Conservation (phyloP, 2,329 filamentous ascomycete genomes). For the Rasamsonia emersonii region DNA sequence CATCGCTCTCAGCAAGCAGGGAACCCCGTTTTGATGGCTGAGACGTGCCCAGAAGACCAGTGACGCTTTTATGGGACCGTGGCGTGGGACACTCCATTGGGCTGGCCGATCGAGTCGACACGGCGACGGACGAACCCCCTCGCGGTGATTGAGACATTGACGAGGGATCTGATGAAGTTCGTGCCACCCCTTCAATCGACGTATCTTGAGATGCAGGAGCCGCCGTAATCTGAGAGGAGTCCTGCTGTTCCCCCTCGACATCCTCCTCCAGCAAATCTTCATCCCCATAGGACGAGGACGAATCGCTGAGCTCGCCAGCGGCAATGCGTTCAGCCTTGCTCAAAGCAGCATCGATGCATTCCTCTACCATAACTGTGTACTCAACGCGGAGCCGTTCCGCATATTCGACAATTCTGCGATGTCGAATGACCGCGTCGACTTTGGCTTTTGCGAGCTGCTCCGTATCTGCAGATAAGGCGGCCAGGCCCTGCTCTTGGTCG, state of each 20-base stretch:
- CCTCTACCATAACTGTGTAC: constrained; percentile 84
- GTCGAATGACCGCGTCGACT: constrained; percentile 84
- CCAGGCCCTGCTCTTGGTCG: constrained; percentile 86
- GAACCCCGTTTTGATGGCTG: constrained; percentile 63
- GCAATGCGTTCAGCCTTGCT: constrained; percentile 83
- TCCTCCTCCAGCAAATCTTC: constrained; percentile 38
- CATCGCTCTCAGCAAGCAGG: constrained; percentile 75
- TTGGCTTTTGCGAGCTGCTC: constrained; percentile 77
- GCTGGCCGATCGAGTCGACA: constrained; percentile 79
- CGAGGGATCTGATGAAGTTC: constrained; percentile 45
- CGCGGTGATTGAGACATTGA: constrained; percentile 38
- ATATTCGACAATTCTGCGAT: constrained; percentile 90
- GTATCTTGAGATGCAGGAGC: constrained; percentile 15
- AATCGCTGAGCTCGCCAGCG: constrained; percentile 75
- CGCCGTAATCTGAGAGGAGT: constrained; percentile 10
- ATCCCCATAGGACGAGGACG: constrained; percentile 53
- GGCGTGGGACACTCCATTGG: constrained; percentile 87
- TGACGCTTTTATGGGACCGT: constrained; percentile 62
- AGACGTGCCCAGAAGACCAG: constrained; percentile 49
- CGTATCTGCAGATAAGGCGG: constrained; percentile 81
- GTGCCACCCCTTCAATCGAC: constrained; percentile 49
- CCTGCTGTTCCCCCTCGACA: constrained; percentile 7
- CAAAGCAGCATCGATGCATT: constrained; percentile 89
- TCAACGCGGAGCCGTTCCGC: constrained; percentile 91
- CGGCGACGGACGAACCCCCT: constrained; percentile 54